Percentiles rank a stretch among this genome's conserved stretches.
phyloP scores from a whole-genome alignment of 2,329 filamentous ascomycete genomes.

The Knufia petricola region DNA sequence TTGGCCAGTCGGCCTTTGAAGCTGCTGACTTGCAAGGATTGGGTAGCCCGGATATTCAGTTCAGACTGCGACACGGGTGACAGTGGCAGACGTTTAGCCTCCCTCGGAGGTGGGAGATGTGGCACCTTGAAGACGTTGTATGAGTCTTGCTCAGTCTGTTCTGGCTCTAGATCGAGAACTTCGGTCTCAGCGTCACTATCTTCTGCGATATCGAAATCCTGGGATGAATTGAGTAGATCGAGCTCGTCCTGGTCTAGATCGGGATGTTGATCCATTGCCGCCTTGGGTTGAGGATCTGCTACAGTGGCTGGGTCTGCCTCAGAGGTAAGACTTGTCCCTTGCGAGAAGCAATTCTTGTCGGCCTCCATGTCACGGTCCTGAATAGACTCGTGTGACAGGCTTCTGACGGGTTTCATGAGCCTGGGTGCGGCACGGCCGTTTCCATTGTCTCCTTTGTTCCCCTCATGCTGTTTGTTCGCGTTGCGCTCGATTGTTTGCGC shows the following conservation, averaged over 20 bases:
- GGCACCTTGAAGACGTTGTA: not conserved
- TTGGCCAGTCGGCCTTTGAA: constrained; percentile 4
- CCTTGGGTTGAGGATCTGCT: not conserved
- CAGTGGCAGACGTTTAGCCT: constrained; percentile 2
- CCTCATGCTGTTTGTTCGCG: not conserved
- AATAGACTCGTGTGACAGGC: not conserved
- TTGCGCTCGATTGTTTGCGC: not conserved
- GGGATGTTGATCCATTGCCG: not conserved
- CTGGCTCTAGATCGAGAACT: not conserved
- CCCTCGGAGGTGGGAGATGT: not conserved
- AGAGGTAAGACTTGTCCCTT: not conserved
- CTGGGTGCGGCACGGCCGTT: not conserved
- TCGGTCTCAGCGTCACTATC: constrained; percentile 2
- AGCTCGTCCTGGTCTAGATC: not conserved
- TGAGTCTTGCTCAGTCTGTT: not conserved
- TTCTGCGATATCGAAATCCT: constrained; percentile 2
- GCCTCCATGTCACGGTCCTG: not conserved
- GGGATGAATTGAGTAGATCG: not conserved
- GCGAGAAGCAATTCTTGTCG: not conserved
- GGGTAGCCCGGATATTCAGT: constrained; percentile 1
- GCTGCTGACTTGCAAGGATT: not conserved
- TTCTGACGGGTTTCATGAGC: not conserved
- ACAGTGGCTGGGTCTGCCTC: not conserved
- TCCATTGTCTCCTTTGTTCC: not conserved
- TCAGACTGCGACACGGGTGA: constrained; percentile 8